Percentiles rank a stretch among this genome's conserved stretches.
These are phyloP conservation scores for Hericium coralloides DNA, from an alignment of 768 basidiomycete genomes.

Conservation along the genomic window DNA sequence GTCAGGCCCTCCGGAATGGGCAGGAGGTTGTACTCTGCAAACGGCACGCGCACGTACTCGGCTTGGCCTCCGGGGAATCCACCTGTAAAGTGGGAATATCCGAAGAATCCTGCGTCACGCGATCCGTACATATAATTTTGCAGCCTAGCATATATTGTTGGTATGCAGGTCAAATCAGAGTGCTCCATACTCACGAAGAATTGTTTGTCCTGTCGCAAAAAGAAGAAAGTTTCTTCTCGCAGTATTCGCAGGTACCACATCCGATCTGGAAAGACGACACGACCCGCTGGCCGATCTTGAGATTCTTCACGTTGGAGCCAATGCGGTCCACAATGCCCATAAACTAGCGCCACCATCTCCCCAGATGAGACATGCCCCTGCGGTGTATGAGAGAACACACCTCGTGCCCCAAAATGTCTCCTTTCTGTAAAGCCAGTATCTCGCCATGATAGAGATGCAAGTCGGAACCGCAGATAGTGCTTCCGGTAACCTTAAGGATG, in stretches of 20 bases:
- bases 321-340: slow-evolving; percentile 64
- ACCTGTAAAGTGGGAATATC: slow-evolving; percentile 63
- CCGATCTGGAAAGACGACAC: slow-evolving; percentile 64
- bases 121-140: slow-evolving; percentile 56
- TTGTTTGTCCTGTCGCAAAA: slow-evolving; percentile 70
- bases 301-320: slow-evolving; percentile 53
- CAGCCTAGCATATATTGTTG: slow-evolving; percentile 26
- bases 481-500: slow-evolving; percentile 66
- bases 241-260: slow-evolving; percentile 64
- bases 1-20: slow-evolving; percentile 57
- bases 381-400: slow-evolving; percentile 18
- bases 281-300: slow-evolving; percentile 30
- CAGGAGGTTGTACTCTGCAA: slow-evolving; percentile 63
- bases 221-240: slow-evolving; percentile 62
- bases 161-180: background rate
- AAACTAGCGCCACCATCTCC: slow-evolving; percentile 27
- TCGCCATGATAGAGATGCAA: slow-evolving; percentile 61
- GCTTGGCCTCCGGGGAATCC: slow-evolving; percentile 73
- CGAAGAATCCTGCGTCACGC: slow-evolving; percentile 63
- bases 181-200: slow-evolving; percentile 33
- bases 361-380: background rate
- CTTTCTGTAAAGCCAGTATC: slow-evolving; percentile 58
- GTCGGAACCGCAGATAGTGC: slow-evolving; percentile 65
- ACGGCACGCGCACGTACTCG: slow-evolving; percentile 65
- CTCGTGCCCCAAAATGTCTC: slow-evolving; percentile 72